A percentile compares a stretch with the other conserved stretches of the same genome.
Evolutionary conservation across 2,329 filamentous ascomycete species (phyloP).

Genomic region (Claviceps digitariae): DNA sequence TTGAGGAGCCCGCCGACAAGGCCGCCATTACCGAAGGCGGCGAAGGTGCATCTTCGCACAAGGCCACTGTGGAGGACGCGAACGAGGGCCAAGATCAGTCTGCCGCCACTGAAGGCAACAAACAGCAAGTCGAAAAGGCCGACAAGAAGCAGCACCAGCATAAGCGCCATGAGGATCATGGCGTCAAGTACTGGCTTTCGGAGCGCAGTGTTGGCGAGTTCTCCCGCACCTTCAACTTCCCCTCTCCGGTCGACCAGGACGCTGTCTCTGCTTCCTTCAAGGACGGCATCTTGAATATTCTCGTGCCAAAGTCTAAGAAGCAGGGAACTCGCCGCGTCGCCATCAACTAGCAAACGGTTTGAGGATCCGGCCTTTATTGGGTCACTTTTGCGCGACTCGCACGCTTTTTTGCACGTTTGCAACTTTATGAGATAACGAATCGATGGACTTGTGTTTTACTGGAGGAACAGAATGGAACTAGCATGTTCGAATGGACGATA

Average conservation of each 20-base stretch:
- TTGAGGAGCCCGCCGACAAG: conserved; percentile 23
- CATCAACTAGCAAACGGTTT: conserved; percentile 10
- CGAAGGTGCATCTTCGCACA: conserved; percentile 22
- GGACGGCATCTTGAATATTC: conserved; percentile 47
- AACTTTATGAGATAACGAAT: not conserved
- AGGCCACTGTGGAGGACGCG: conserved; percentile 48
- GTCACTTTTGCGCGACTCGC: too few species aligned
- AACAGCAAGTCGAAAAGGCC: conserved; percentile 14
- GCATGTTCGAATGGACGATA: too few species aligned
- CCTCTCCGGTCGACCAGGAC: conserved; percentile 43
- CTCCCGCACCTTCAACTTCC: conserved; percentile 51
- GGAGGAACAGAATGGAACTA: not conserved
- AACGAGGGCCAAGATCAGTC: conserved; percentile 10
- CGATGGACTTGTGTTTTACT: not conserved
- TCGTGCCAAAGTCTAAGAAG: conserved; percentile 32
- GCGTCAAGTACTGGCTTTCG: conserved; percentile 50
- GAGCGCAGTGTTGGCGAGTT: conserved; percentile 53
- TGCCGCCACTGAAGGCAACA: conserved; percentile 7
- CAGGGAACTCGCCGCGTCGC: conserved; percentile 15
- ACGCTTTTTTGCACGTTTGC: not conserved
- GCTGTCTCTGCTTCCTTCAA: conserved; percentile 45
- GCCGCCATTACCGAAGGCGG: conserved; percentile 24
- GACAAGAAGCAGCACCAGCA: conserved; percentile 7
- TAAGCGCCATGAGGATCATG: conserved; percentile 14
- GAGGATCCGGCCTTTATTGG: too few species aligned